Base-by-base conservation (phyloP, 129 eudicot species). In the Rutidosis leptorrhynchoides region DNA sequence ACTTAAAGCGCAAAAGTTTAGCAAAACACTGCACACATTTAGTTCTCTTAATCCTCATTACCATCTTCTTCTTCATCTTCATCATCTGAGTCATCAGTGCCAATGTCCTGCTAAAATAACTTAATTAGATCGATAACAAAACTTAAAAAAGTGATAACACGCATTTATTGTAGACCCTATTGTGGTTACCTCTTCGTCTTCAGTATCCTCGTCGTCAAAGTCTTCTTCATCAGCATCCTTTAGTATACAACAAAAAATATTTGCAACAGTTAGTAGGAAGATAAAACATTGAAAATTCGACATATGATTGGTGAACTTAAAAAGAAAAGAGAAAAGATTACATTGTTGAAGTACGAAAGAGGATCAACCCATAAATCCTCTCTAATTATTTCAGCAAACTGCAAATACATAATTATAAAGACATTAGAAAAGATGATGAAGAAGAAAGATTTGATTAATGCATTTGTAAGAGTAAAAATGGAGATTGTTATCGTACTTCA, bases 301-400 rank as follows among this genome's bases (percentile, higher is more conserved):
- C 7, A 12, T 11, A 53, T 27, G 22, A 62, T 35, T 14, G 22
- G 23, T 42, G 6, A 60, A 58, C 35, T 19, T 5, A 60, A 19
- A 20, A 33, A 16, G 4, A 59, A 51, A 51, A 63, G 3, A 33
- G 19, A 37, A 58, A 62, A 42, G 30, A 25, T 60, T 75, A 92
- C 98, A 76, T 82, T 88, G 84, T 82, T 83, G 69, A 92, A 92
- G 69, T 85, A 92, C 6, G 85, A 48, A 45, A 92, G 87, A 33
- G 98, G 96, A 61, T 92, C 88, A 28, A 92, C 91, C 98, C 98
- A 92, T 71, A 92, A 82, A 65, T 92, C 98, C 67, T 92, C 98
- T 79, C 82, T 92, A 56, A 92, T 92, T 70, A 89, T 76, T 48
- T 92, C 98, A 21, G 98, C 96, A 78, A 92, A 84, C 96, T 92